Percentiles rank a stretch among this genome's conserved stretches.
Evolutionary conservation across 495 filamentous ascomycete genomes (phyloP).

Genomic region (Thermochaetoides thermophila): DNA sequence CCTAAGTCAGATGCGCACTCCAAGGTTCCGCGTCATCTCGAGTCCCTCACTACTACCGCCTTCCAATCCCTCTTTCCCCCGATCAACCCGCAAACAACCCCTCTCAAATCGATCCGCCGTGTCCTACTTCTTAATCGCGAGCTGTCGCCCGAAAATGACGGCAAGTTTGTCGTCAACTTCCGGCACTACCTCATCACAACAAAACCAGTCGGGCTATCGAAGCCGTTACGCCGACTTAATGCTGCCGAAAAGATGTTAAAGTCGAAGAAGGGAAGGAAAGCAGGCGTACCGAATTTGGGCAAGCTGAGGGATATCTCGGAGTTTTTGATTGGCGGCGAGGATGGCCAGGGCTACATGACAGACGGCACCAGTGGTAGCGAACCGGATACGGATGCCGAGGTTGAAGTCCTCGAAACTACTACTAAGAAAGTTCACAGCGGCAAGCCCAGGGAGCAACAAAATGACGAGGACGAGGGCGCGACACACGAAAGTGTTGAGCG

Average conservation of each 20-base stretch:
- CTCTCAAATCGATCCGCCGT: constrained; percentile 73
- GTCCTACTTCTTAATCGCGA: constrained; percentile 85
- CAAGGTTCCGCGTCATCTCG: constrained; percentile 67
- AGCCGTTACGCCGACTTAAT: constrained; percentile 66
- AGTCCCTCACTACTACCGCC: constrained; percentile 80
- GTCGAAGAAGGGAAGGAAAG: constrained; percentile 46
- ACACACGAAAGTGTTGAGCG: constrained; percentile 47
- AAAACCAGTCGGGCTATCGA: constrained; percentile 68
- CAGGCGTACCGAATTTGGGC: constrained; percentile 72
- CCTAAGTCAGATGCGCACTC: constrained; percentile 48
- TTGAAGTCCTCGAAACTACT: constrained; percentile 68
- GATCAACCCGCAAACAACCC: constrained; percentile 82
- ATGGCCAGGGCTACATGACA: constrained; percentile 67
- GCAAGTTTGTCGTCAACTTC: constrained; percentile 73
- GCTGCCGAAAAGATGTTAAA: constrained; percentile 62
- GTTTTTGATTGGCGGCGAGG: constrained; percentile 76
- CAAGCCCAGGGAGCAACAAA: constrained; percentile 31
- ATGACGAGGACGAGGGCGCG: constrained; percentile 17
- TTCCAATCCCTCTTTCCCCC: constrained; percentile 96
- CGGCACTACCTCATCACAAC: constrained; percentile 93
- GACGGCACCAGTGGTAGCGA: constrained; percentile 75
- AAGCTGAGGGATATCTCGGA: constrained; percentile 89
- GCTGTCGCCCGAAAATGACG: constrained; percentile 37
- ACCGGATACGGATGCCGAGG: constrained; percentile 84
- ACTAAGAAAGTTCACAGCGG: constrained; percentile 55